Evolutionary conservation across 2,329 filamentous ascomycete genomes (phyloP).

Genomic region (Aspergillus quadrilineatus): DNA sequence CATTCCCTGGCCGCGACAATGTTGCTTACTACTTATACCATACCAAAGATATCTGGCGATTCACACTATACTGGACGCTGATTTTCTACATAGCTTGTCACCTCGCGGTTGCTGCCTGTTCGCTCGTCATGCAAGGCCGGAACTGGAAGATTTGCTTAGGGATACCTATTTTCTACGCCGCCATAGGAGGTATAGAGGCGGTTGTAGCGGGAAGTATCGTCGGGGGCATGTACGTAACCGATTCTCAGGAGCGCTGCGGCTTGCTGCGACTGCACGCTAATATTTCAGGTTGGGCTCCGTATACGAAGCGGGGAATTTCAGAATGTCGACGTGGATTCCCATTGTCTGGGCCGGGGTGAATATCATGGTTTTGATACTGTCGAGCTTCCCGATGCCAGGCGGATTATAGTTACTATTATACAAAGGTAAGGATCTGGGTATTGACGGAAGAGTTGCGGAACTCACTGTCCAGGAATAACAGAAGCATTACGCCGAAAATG

Average conservation of each 20-base stretch:
- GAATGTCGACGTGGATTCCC: slow-evolving; percentile 93
- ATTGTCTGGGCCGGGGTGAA: slow-evolving; percentile 86
- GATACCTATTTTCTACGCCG: slow-evolving; percentile 67
- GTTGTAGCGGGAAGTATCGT: slow-evolving; percentile 78
- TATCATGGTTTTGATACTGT: slow-evolving; percentile 76
- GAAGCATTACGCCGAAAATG: slow-evolving; percentile 7
- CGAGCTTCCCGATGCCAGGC: slow-evolving; percentile 89
- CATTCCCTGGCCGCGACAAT: slow-evolving; percentile 57
- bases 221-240: slow-evolving; percentile 68
- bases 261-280: slow-evolving; percentile 7
- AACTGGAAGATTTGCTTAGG: slow-evolving; percentile 60
- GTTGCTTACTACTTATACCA: slow-evolving; percentile 68
- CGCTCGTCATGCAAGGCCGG: slow-evolving; percentile 66
- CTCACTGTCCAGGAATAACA: not conserved
- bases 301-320: slow-evolving; percentile 78
- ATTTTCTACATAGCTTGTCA: slow-evolving; percentile 76
- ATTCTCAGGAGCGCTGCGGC: not conserved
- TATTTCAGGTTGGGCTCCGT: slow-evolving; percentile 68
- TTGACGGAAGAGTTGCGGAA: not conserved
- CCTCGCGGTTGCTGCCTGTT: slow-evolving; percentile 67
- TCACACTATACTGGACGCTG: slow-evolving; percentile 83
- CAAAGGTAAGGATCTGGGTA: slow-evolving; percentile 1
- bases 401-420: slow-evolving; percentile 59
- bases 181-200: slow-evolving; percentile 73
- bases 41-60: slow-evolving; percentile 77